These are phyloP conservation scores for Rhizopogon rudus DNA, from an alignment of 768 basidiomycete genomes.

Conservation along the genomic window DNA sequence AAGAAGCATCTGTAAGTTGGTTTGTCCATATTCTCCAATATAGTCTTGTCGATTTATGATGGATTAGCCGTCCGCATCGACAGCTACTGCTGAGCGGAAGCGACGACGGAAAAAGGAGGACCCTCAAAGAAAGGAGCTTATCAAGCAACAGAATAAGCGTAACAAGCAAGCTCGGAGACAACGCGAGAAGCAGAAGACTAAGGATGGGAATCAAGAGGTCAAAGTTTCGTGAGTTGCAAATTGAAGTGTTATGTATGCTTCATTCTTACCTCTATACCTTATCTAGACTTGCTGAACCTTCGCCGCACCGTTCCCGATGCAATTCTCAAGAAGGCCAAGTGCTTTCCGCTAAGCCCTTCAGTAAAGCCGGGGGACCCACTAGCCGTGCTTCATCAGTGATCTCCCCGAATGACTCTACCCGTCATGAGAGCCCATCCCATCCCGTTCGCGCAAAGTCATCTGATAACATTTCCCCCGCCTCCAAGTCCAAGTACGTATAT, in stretches of 20 bases:
- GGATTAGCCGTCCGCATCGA: not conserved
- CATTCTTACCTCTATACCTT: not conserved
- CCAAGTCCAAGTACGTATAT: not conserved
- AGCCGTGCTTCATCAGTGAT: constrained; percentile 13
- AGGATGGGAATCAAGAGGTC: constrained; percentile 17
- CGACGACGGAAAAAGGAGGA: no score
- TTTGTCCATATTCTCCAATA: not conserved
- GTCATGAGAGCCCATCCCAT: constrained; percentile 2
- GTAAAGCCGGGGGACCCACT: constrained; percentile 11
- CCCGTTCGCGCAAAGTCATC: constrained; percentile 2
- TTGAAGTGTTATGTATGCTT: not conserved
- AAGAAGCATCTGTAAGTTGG: not conserved
- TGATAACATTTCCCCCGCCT: not conserved
- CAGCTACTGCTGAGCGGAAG: constrained; percentile 4
- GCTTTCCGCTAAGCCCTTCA: constrained; percentile 16
- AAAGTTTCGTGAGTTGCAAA: constrained; percentile 25
- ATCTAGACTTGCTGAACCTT: constrained; percentile 21
- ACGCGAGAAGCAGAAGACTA: no score
- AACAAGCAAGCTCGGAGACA: no score
- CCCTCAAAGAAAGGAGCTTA: no score
- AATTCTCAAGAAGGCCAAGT: constrained; percentile 7
- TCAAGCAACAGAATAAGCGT: no score
- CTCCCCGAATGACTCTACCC: not conserved
- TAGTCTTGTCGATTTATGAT: not conserved
- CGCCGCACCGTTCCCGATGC: constrained; percentile 12